Percentiles rank a stretch among this genome's conserved stretches.
Evolutionary conservation across 1,139 yeast genomes (phyloP).

Genomic region (Lodderomyces metapsilosis): DNA sequence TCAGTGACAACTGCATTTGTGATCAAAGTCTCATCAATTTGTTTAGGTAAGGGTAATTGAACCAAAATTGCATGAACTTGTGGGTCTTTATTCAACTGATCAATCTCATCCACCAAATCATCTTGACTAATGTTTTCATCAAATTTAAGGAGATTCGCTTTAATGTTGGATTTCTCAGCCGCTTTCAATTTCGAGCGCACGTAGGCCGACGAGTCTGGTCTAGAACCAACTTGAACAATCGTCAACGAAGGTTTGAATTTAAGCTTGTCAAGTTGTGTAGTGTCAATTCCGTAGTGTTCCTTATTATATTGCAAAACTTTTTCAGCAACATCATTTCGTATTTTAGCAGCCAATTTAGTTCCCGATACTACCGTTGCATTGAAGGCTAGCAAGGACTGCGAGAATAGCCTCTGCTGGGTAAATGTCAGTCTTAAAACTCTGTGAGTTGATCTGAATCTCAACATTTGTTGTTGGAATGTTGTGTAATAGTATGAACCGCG

Average conservation of each 20-base stretch:
- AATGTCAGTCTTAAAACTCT: background rate
- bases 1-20: constrained; percentile 67
- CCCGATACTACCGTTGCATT: constrained; percentile 48
- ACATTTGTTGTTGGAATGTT: background rate
- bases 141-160: constrained; percentile 56
- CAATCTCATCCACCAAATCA: constrained; percentile 54
- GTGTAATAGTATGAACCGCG: background rate
- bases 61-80: constrained; percentile 68
- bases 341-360: constrained; percentile 39
- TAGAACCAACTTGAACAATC: constrained; percentile 70
- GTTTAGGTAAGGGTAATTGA: constrained; percentile 73
- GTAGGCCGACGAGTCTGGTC: constrained; percentile 78
- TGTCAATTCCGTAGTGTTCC: constrained; percentile 20
- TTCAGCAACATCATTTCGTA: constrained; percentile 38
- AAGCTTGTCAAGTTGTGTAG: constrained; percentile 26
- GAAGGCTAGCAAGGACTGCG: constrained; percentile 15
- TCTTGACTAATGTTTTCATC: constrained; percentile 56
- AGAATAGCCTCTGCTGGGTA: constrained; percentile 14
- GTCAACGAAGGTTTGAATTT: constrained; percentile 62
- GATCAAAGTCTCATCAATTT: constrained; percentile 62
- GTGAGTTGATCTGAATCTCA: constrained; percentile 1
- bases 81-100: constrained; percentile 58
- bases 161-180: constrained; percentile 64
- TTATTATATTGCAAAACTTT: constrained; percentile 42
- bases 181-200: constrained; percentile 75